A percentile compares a stretch with the other conserved stretches of the same genome.
phyloP scores from a whole-genome alignment of 2,329 filamentous ascomycete species.

The Exophiala oligosperma region DNA sequence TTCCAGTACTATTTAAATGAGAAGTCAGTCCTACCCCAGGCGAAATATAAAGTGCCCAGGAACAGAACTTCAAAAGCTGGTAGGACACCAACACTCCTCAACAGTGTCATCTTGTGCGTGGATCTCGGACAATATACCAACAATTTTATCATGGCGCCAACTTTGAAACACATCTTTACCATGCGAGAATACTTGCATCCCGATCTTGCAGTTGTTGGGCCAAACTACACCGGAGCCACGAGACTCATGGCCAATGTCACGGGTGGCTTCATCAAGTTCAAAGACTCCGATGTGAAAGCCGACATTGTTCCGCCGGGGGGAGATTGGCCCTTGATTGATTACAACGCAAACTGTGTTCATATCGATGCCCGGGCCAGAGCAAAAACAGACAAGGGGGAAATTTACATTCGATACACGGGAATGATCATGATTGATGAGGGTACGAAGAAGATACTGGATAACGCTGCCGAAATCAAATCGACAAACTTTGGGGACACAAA shows the following conservation, averaged over 20 bases:
- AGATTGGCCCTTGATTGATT: conserved; percentile 6
- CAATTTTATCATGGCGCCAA: not conserved
- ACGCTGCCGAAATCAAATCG: not conserved
- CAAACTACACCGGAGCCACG: not conserved
- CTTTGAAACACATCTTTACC: not conserved
- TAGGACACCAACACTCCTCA: too few relatives aligned
- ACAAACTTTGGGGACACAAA: conserved; percentile 1
- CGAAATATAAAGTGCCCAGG: too few relatives aligned
- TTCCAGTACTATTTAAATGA: too few relatives aligned
- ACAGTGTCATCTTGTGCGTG: too few relatives aligned
- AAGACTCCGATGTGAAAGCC: conserved; percentile 1
- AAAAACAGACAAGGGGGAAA: conserved; percentile 6
- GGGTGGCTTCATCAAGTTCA: conserved; percentile 3
- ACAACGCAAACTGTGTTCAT: not conserved
- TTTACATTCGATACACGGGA: conserved; percentile 3
- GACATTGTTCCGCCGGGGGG: conserved; percentile 1
- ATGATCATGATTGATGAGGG: not conserved
- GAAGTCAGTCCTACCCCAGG: too few relatives aligned
- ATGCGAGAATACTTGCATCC: conserved; percentile 1
- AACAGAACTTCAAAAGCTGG: too few relatives aligned
- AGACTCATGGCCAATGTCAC: conserved; percentile 2
- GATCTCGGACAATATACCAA: too few relatives aligned
- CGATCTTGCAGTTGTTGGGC: not conserved
- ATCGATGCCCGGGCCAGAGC: conserved; percentile 4
- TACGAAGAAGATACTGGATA: not conserved